Percentiles rank a stretch among this genome's conserved stretches.
Evolutionary conservation across 2,329 filamentous ascomycete species (phyloP).

Genomic region (Alternaria gansuensis): DNA sequence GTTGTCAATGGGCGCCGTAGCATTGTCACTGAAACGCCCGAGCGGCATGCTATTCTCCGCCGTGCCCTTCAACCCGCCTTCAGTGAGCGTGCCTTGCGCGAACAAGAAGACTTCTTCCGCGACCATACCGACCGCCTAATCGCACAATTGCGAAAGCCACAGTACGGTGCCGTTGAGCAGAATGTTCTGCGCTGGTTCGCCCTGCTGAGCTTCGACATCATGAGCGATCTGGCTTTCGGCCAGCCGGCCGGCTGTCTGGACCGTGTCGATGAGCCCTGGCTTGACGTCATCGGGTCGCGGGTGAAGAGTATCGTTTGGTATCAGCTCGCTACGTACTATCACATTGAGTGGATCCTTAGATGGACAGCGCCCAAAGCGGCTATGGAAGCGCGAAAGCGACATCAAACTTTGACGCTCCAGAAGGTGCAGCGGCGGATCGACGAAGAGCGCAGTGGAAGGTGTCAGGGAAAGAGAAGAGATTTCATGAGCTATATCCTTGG

Average conservation of each 20-base stretch:
- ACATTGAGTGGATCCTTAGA: constrained; percentile 8
- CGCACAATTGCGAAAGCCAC: constrained; percentile 2
- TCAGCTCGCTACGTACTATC: constrained; percentile 10
- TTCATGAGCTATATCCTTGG: constrained; percentile 13
- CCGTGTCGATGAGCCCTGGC: constrained; percentile 10
- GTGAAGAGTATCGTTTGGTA: constrained; percentile 12
- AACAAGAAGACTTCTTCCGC: constrained; percentile 12
- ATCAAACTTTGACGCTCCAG: constrained; percentile 5
- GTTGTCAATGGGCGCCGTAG: constrained; percentile 7
- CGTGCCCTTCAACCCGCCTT: constrained; percentile 10
- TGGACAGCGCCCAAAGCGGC: constrained; percentile 10
- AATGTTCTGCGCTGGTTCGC: constrained; percentile 10
- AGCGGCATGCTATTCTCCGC: constrained; percentile 3
- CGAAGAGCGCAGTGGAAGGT: constrained; percentile 1
- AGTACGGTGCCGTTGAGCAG: constrained; percentile 3
- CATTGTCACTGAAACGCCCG: constrained; percentile 9
- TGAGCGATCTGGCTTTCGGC: constrained; percentile 11
- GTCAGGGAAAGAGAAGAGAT: constrained; percentile 4
- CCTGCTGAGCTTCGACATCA: constrained; percentile 11
- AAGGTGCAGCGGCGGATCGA: constrained; percentile 11
- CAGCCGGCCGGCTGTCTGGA: constrained; percentile 11
- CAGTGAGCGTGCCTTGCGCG: constrained; percentile 10
- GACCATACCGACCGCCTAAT: constrained; percentile 3
- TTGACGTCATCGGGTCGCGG: constrained; percentile 4
- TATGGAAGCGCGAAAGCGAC: constrained; percentile 13